Percentiles rank a stretch among this genome's conserved stretches.
These are phyloP conservation scores for Xylaria sp. DNA, from an alignment of 2,329 filamentous ascomycete species.

Conservation along the genomic window DNA sequence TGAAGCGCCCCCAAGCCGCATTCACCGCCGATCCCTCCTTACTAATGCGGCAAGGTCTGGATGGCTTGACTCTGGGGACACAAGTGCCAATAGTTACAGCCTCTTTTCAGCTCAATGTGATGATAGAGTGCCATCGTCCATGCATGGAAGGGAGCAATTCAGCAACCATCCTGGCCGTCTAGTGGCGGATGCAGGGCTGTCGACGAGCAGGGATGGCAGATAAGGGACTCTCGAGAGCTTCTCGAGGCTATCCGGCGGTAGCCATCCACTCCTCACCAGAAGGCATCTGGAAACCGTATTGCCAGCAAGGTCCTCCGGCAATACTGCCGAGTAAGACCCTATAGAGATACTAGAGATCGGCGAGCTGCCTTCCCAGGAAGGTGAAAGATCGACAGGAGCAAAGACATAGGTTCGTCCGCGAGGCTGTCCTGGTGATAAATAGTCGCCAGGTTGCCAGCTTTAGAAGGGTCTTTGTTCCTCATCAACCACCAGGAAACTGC, in stretches of 20 bases:
- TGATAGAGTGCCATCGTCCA: constrained; percentile 11
- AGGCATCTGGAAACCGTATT: constrained; percentile 16
- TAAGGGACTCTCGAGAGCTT: constrained; percentile 17
- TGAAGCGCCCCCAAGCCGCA: constrained; percentile 3
- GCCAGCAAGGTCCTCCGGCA: constrained; percentile 23
- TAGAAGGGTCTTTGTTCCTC: constrained; percentile 12
- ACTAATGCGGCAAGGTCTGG: constrained; percentile 9
- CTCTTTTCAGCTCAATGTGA: constrained; percentile 21
- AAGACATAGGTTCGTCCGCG: constrained; percentile 15
- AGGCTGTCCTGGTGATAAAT: constrained; percentile 30
- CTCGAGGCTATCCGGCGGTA: constrained; percentile 14
- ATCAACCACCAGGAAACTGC: constrained; percentile 14
- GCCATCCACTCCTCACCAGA: constrained; percentile 13
- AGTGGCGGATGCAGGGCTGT: constrained; percentile 10
- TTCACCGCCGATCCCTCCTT: constrained; percentile 9
- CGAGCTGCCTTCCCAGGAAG: constrained; percentile 19
- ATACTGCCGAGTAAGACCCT: constrained; percentile 29
- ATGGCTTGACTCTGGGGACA: constrained; percentile 10
- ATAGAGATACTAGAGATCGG: constrained; percentile 18
- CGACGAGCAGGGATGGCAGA: constrained; percentile 19
- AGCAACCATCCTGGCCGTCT: background rate
- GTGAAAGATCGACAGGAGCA: constrained; percentile 14
- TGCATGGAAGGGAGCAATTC: constrained; percentile 1
- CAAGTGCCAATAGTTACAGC: constrained; percentile 22
- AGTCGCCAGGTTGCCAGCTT: constrained; percentile 24